A percentile compares a stretch with the other conserved stretches of the same genome.
Evolutionary conservation across 2,329 filamentous ascomycete genomes (phyloP).

Genomic region (Aurifilum marmelostoma): DNA sequence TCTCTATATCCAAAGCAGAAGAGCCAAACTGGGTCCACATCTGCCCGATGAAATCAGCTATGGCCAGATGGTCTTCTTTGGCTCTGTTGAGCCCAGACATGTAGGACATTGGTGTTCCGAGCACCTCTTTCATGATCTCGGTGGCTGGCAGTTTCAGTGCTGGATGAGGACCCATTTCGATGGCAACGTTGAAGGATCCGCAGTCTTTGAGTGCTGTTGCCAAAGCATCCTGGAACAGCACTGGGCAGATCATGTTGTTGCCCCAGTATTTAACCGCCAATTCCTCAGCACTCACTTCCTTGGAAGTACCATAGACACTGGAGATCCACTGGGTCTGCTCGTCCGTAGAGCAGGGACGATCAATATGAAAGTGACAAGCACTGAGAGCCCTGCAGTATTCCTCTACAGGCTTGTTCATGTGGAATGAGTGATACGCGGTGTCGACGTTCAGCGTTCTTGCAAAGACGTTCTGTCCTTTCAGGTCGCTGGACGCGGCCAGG

Average conservation of each 20-base stretch:
- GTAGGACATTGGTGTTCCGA: slow-evolving; percentile 36
- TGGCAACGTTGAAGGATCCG: slow-evolving; percentile 39
- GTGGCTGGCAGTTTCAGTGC: slow-evolving; percentile 45
- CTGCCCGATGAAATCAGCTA: slow-evolving; percentile 41
- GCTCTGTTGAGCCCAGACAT: slow-evolving; percentile 38
- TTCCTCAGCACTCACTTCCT: slow-evolving; percentile 23
- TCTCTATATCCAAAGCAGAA: slow-evolving; percentile 30
- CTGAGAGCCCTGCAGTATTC: slow-evolving; percentile 41
- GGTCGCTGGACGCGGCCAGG: slow-evolving; percentile 30
- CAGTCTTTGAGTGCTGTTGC: slow-evolving; percentile 31
- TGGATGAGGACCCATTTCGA: slow-evolving; percentile 52
- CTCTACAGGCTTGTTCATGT: slow-evolving; percentile 45
- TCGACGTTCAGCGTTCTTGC: slow-evolving; percentile 45
- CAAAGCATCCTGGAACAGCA: slow-evolving; percentile 49
- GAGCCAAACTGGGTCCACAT: slow-evolving; percentile 40
- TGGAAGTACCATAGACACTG: slow-evolving; percentile 40
- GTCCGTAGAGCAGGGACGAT: slow-evolving; percentile 28
- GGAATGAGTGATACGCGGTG: slow-evolving; percentile 53
- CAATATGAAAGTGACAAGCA: slow-evolving; percentile 34
- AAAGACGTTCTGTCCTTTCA: slow-evolving; percentile 37
- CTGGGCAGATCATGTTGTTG: slow-evolving; percentile 48
- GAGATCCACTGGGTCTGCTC: slow-evolving; percentile 44
- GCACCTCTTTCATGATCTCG: slow-evolving; percentile 39
- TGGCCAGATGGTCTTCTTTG: slow-evolving; percentile 36
- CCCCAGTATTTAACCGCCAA: slow-evolving; percentile 45